Base-by-base conservation (phyloP, 345 rosid species). In the Hibiscus syriacus region DNA sequence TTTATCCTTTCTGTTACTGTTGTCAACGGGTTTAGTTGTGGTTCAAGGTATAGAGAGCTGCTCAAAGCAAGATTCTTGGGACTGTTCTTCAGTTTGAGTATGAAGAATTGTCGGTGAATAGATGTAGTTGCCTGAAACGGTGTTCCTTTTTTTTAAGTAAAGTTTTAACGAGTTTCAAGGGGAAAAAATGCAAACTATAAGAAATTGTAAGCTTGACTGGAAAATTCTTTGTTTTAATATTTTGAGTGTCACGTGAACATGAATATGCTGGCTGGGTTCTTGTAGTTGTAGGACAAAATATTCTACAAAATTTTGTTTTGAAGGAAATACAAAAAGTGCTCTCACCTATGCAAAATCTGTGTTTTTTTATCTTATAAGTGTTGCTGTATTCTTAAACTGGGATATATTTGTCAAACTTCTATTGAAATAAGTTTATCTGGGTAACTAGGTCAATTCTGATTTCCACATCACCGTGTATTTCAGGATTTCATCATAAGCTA, bases 61-160 rank as follows among this genome's bases (percentile, higher is more conserved):
- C 54, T 69, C 23, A 46, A 54, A 46, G 43, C 59, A 32, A 55
- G 41, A 64, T 69, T 43, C 32, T 34, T 46, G 55, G 16, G 53
- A 45, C 30, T 48, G 2, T 13, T 46, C 45, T 62, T 46, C 20
- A 26, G 17, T 4, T 66, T 49, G 67, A 43, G 27, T 36, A 27
- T 63, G 56, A 56, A 48, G 48, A 52, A 20, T n/a, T 30, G 34
- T 2, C 5, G 5, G 2, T 30, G 66, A 20, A 7, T 38, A 56
- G 67, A 66, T 70, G 68, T 39, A 19, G 1, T 36, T 10, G 38
- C 5, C 38, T 11, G 13, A 38, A 38, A 61, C 11, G 50, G 49
- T 11, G 34, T 30, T 30, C 2, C 5, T 30, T 30, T 2, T 2
- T 30, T 30, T 30, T 30, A 5, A 5, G 5, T 30, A 30, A 2